phyloP scores from a whole-genome alignment of 2,329 filamentous ascomycete genomes.

The Metarhizium album region DNA sequence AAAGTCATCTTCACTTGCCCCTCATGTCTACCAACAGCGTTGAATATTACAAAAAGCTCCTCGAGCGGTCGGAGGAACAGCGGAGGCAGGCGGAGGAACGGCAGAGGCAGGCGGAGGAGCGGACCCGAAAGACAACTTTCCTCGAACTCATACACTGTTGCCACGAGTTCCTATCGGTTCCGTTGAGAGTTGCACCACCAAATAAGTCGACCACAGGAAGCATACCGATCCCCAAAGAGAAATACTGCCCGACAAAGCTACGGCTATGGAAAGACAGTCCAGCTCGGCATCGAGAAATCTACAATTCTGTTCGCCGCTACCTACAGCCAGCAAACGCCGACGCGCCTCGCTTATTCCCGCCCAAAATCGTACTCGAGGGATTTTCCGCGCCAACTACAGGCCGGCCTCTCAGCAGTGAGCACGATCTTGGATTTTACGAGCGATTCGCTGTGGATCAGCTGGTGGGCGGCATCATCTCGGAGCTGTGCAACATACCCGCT shows the following conservation, averaged over 20 bases:
- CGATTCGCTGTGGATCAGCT: not conserved
- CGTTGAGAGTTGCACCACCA: not conserved
- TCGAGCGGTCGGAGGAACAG: too few relatives aligned
- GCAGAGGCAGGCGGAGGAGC: too few relatives aligned
- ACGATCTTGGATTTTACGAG: not conserved
- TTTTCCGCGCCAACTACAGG: not conserved
- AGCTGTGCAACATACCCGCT: slow-evolving; percentile 1
- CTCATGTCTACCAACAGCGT: too few relatives aligned
- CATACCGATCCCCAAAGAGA: not conserved
- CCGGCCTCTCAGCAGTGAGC: not conserved
- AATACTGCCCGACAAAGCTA: not conserved
- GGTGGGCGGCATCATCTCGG: not conserved
- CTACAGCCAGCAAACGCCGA: not conserved
- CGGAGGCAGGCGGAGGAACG: too few relatives aligned
- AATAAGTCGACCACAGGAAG: not conserved
- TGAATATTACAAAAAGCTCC: not conserved
- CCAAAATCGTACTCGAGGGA: not conserved
- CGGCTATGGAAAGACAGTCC: not conserved
- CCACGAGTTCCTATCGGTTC: not conserved
- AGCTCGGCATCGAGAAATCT: not conserved
- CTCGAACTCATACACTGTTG: not conserved
- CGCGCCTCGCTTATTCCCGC: not conserved
- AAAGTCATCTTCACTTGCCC: too few relatives aligned
- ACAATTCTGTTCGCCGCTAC: not conserved
- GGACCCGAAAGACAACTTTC: not conserved